These are phyloP conservation scores for Austroboletus novae-zelandiae DNA, from an alignment of 1,284 basidiomycete genomes.

Conservation along the genomic window DNA sequence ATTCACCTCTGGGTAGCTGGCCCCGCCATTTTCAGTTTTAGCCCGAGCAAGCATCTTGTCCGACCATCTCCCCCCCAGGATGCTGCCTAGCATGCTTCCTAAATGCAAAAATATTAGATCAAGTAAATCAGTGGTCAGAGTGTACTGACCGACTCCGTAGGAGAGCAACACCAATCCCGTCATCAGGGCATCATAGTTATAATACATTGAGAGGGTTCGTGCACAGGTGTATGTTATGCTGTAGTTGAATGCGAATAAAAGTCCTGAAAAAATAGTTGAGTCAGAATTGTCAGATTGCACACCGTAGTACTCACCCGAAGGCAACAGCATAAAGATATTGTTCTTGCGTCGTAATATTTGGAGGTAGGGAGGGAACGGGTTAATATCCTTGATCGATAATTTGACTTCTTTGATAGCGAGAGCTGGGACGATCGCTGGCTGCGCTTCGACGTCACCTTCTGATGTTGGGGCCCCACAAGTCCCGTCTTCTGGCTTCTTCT, in stretches of 20 bases:
- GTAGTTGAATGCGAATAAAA: conserved; percentile 71
- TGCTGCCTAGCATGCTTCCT: conserved; percentile 67
- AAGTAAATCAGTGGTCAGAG: background rate
- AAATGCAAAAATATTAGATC: conserved; percentile 11
- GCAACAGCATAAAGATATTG: conserved; percentile 16
- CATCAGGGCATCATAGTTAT: conserved; percentile 68
- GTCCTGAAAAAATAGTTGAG: conserved; percentile 50
- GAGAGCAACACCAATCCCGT: conserved; percentile 79
- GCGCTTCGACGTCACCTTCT: conserved; percentile 23
- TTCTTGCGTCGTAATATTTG: conserved; percentile 14
- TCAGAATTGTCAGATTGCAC: conserved; percentile 48
- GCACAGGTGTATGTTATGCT: conserved; percentile 71
- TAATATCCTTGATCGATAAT: conserved; percentile 21
- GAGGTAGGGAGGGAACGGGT: conserved; percentile 22
- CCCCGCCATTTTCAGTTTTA: conserved; percentile 62
- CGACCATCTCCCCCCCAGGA: conserved; percentile 77
- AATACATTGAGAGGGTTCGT: conserved; percentile 62
- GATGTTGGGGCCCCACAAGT: background rate
- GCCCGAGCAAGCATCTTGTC: conserved; percentile 62
- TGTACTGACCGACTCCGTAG: conserved; percentile 61
- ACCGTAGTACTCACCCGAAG: conserved; percentile 18
- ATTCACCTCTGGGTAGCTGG: conserved; percentile 63
- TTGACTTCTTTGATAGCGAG: conserved; percentile 35
- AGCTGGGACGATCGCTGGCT: background rate
- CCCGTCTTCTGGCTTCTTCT: conserved; percentile 4